Conservation (phyloP, 140 eudicot genomes). For the Senecio squalidus region DNA sequence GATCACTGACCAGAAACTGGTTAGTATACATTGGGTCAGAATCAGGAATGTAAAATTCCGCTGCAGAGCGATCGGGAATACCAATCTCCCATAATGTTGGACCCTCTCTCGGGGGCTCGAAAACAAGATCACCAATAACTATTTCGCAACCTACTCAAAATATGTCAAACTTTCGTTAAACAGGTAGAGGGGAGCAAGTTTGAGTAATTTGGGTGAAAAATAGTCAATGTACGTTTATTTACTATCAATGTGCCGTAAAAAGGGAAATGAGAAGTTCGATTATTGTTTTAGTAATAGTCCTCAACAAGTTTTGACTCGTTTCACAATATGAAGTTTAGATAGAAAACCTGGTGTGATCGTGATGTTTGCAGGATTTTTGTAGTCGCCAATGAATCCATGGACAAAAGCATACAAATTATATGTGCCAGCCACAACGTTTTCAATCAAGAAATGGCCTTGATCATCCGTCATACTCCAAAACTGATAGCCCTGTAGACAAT, state of each 20-base stretch:
- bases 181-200: no score
- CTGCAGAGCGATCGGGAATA: constrained; percentile 50
- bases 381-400: constrained; percentile 64
- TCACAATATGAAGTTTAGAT: not conserved
- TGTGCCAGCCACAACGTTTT: constrained; percentile 32
- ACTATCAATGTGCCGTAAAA: no score
- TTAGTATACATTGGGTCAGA: constrained; percentile 40
- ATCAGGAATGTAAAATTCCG: constrained; percentile 45
- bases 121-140: constrained; percentile 32
- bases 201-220: no score
- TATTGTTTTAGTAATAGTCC: no score
- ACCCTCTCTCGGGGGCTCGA: constrained; percentile 44
- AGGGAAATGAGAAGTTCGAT: no score
- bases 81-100: constrained; percentile 72
- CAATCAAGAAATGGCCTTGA: constrained; percentile 34
- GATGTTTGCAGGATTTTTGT: constrained; percentile 26
- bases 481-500: constrained; percentile 36
- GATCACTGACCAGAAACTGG: constrained; percentile 33
- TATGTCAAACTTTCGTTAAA: not conserved
- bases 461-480: constrained; percentile 50
- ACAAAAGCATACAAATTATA: constrained; percentile 52
- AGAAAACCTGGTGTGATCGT: constrained; percentile 22
- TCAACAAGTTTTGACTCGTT: no score
- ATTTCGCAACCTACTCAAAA: constrained; percentile 30
- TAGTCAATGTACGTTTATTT: no score